Conservation (phyloP, 139 green algal genomes). For the Mesostigma viride region DNA sequence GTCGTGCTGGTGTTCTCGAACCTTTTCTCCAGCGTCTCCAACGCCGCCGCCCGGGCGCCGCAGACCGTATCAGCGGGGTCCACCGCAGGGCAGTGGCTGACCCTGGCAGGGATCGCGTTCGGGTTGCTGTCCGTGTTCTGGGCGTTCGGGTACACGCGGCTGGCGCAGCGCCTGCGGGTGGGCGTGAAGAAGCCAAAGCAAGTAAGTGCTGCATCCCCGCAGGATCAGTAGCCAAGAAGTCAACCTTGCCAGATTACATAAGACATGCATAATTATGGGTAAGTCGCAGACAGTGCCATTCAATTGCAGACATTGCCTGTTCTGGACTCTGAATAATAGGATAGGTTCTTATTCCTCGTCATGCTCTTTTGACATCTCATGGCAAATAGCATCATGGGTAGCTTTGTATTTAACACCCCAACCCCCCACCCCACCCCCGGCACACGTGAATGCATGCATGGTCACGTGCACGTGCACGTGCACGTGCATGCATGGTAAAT, state of each 20-base stretch:
- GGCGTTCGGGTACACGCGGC: slow-evolving; percentile 35
- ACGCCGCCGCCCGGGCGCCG: not conserved
- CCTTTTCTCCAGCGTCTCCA: not conserved
- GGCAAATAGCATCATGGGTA: too few relatives aligned
- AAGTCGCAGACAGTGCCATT: too few relatives aligned
- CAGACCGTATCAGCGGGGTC: not conserved
- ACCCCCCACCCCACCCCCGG: too few relatives aligned
- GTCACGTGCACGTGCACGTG: too few relatives aligned
- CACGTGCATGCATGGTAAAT: too few relatives aligned
- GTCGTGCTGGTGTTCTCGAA: slow-evolving; percentile 88
- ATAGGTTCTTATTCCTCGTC: too few relatives aligned
- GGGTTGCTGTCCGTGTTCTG: slow-evolving; percentile 86
- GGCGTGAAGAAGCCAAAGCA: slow-evolving; percentile 24
- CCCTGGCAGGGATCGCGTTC: slow-evolving; percentile 75
- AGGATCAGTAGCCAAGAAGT: not conserved
- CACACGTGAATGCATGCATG: too few relatives aligned
- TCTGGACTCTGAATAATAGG: too few relatives aligned
- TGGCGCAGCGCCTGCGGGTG: slow-evolving; percentile 19
- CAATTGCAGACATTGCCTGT: too few relatives aligned
- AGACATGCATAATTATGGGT: too few relatives aligned
- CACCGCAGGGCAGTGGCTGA: slow-evolving; percentile 54
- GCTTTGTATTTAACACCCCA: too few relatives aligned
- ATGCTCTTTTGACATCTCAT: too few relatives aligned
- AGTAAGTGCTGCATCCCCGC: not conserved
- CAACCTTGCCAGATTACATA: not conserved